These are phyloP conservation scores for Penicillium paneum DNA, from an alignment of 2,329 filamentous ascomycete species.

Conservation along the genomic window DNA sequence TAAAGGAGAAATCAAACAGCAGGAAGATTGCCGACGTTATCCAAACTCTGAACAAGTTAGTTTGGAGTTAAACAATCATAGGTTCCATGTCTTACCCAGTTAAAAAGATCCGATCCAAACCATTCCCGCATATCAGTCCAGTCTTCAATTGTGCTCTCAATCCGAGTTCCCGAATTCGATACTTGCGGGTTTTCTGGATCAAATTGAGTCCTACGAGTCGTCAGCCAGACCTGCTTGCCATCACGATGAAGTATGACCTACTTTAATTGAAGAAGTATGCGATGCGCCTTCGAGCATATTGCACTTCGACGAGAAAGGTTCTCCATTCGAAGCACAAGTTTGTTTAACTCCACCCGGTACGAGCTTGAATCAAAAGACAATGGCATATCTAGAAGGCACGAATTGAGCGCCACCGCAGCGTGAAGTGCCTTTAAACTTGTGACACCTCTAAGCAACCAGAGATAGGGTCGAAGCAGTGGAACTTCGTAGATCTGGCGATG, in stretches of 20 bases:
- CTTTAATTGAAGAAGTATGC: background rate
- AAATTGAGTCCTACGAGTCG: background rate
- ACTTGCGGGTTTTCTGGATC: background rate
- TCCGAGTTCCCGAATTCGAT: background rate
- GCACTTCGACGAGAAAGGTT: background rate
- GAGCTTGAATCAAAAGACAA: background rate
- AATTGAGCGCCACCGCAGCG: conserved; percentile 24
- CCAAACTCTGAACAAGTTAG: background rate
- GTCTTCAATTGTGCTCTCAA: conserved; percentile 18
- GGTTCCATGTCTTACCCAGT: background rate
- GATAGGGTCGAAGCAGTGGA: conserved; percentile 21
- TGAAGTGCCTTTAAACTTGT: conserved; percentile 29
- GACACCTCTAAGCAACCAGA: conserved; percentile 27
- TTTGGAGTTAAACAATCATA: background rate
- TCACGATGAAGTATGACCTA: background rate
- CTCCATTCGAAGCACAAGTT: background rate
- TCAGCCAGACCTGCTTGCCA: background rate
- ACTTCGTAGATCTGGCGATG: conserved; percentile 22
- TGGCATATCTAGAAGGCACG: conserved; percentile 13
- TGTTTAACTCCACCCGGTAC: background rate
- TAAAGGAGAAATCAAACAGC: background rate
- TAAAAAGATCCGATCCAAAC: background rate
- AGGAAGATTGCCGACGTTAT: background rate
- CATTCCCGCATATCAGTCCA: conserved; percentile 23
- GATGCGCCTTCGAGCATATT: background rate